phyloP scores from a whole-genome alignment of 73 alveolate genomes.

The Stentor coeruleus region DNA sequence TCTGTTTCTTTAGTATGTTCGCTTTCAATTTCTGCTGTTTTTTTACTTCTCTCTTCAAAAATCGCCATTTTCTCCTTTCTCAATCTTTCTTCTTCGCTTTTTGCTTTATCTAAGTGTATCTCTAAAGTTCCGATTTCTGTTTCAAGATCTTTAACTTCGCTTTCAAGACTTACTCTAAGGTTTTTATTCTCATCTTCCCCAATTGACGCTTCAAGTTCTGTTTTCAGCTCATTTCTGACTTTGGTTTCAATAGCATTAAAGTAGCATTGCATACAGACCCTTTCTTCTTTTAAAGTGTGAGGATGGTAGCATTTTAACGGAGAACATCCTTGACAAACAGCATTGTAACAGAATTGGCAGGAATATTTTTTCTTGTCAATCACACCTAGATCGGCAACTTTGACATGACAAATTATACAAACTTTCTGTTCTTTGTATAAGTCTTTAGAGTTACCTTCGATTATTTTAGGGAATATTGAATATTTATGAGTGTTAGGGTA shows the following conservation, averaged over 20 bases:
- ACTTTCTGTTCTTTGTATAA: not conserved
- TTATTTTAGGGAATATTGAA: not conserved
- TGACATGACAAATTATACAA: not conserved
- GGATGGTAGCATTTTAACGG: constrained; percentile 2
- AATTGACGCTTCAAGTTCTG: not conserved
- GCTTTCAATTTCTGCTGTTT: not conserved
- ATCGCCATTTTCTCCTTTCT: not conserved
- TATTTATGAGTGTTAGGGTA: not conserved
- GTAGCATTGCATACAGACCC: constrained; percentile 22
- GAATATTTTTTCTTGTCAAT: not conserved
- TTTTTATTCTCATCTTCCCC: not conserved
- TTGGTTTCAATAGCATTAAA: not conserved
- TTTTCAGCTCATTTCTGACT: not conserved
- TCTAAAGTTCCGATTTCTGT: not conserved
- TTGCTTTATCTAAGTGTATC: not conserved
- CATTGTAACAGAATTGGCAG: constrained; percentile 18
- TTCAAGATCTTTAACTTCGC: not conserved
- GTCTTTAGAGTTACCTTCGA: not conserved
- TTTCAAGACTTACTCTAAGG: not conserved
- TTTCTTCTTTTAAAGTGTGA: not conserved
- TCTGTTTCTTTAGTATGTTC: not conserved
- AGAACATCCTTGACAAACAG: constrained; percentile 5
- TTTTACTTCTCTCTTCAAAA: not conserved
- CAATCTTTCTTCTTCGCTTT: not conserved
- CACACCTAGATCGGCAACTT: constrained; percentile 12